Conservation (phyloP, 768 basidiomycete genomes). For the Lyophyllum shimeji region DNA sequence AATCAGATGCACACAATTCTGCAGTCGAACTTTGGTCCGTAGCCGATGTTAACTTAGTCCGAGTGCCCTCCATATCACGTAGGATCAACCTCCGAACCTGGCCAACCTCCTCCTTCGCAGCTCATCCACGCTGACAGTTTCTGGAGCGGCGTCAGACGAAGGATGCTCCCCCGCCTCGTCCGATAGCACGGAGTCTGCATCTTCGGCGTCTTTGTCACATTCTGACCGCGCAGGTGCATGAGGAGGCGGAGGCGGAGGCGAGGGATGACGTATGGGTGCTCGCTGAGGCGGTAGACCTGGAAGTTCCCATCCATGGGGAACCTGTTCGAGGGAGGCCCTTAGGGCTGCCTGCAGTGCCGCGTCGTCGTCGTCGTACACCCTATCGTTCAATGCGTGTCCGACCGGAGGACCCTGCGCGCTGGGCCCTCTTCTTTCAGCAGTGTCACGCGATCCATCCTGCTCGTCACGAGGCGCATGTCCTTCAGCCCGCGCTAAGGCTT, state of each 20-base stretch:
- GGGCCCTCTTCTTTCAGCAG: constrained; percentile 3
- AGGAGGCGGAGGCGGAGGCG: not conserved
- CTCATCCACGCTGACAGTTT: constrained; percentile 58
- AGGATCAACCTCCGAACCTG: constrained; percentile 54
- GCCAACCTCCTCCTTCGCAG: constrained; percentile 64
- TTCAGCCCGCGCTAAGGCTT: constrained; percentile 37
- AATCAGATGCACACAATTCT: not conserved
- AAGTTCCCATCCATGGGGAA: constrained; percentile 52
- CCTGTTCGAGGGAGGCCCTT: constrained; percentile 71
- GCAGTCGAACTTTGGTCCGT: not conserved
- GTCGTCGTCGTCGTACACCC: constrained; percentile 86
- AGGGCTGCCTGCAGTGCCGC: constrained; percentile 85
- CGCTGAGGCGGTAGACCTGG: constrained; percentile 24
- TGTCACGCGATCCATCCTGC: constrained; percentile 21
- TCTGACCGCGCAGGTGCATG: not conserved
- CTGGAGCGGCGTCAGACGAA: constrained; percentile 25
- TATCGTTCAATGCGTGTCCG: constrained; percentile 21
- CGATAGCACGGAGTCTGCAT: constrained; percentile 35
- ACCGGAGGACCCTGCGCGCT: not conserved
- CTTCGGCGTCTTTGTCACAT: constrained; percentile 26
- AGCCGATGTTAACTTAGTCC: not conserved
- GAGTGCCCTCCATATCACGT: not conserved
- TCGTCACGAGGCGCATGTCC: constrained; percentile 19
- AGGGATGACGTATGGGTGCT: constrained; percentile 4
- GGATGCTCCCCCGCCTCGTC: constrained; percentile 30